These are phyloP conservation scores for Aegilops sharonensis DNA, from an alignment of 176 grass and related monocot species.

Conservation along the genomic window DNA sequence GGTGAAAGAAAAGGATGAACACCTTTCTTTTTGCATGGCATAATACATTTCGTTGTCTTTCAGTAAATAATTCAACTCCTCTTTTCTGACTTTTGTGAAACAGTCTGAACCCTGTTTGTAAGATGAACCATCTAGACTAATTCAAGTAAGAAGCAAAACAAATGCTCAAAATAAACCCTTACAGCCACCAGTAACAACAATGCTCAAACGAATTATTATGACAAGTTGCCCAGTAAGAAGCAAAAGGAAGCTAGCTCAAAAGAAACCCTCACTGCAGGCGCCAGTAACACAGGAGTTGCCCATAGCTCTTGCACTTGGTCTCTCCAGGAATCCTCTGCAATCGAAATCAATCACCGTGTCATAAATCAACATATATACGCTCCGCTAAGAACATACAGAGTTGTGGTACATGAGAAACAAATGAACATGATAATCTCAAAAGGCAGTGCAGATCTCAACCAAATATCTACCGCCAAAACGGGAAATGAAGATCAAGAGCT, in stretches of 20 bases:
- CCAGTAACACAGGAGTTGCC: not conserved
- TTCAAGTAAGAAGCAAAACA: not conserved
- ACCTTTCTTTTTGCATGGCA: not conserved
- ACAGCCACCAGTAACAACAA: not conserved
- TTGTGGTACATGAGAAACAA: no score
- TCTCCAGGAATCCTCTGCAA: not conserved
- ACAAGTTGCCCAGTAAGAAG: no score
- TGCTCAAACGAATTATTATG: not conserved
- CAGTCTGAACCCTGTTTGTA: not conserved
- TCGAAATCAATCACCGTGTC: not conserved
- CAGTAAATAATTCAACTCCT: not conserved
- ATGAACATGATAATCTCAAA: not conserved
- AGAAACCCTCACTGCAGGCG: not conserved
- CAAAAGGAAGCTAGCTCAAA: no score
- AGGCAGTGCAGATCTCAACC: not conserved
- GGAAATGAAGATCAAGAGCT: no score
- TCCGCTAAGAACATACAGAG: not conserved
- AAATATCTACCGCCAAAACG: no score
- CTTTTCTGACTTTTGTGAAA: not conserved
- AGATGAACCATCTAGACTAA: not conserved
- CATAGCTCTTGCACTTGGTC: not conserved
- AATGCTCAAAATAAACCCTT: not conserved
- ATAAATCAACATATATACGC: not conserved
- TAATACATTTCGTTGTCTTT: not conserved
- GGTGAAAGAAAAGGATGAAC: not conserved